phyloP scores from a whole-genome alignment of 768 basidiomycete species.

The Cantharellus cinnabarinus region DNA sequence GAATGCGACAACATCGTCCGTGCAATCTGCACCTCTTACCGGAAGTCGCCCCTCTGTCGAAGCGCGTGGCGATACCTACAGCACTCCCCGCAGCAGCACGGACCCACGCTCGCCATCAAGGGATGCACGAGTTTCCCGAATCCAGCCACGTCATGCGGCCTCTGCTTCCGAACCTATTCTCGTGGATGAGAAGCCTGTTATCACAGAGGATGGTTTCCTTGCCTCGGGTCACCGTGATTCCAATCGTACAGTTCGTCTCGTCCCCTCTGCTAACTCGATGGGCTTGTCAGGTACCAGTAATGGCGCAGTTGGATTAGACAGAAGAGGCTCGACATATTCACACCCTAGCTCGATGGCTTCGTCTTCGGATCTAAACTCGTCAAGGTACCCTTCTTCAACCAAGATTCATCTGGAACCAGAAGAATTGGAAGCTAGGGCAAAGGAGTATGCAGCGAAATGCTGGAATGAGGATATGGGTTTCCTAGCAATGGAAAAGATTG shows the following conservation, averaged over 20 bases:
- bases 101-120: conserved; percentile 14
- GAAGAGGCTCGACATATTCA: not conserved
- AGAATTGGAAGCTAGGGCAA: conserved; percentile 43
- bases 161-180: conserved; percentile 67
- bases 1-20: not conserved
- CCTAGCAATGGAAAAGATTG: conserved; percentile 74
- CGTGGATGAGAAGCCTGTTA: conserved; percentile 2
- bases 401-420: conserved; percentile 8
- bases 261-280: not conserved
- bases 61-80: not conserved
- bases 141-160: conserved; percentile 50
- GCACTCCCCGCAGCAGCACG: not conserved
- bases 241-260: not conserved
- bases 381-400: not conserved
- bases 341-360: not conserved
- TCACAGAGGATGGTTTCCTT: conserved; percentile 23
- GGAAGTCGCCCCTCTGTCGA: not conserved
- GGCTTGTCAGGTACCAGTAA: not conserved
- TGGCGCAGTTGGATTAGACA: not conserved
- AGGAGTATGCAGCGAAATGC: conserved; percentile 55
- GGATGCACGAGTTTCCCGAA: conserved; percentile 28
- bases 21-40: not conserved
- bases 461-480: conserved; percentile 77
- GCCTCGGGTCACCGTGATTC: not conserved
- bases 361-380: not conserved